phyloP scores from a whole-genome alignment of 345 rosid genomes.

The Gossypium australe region DNA sequence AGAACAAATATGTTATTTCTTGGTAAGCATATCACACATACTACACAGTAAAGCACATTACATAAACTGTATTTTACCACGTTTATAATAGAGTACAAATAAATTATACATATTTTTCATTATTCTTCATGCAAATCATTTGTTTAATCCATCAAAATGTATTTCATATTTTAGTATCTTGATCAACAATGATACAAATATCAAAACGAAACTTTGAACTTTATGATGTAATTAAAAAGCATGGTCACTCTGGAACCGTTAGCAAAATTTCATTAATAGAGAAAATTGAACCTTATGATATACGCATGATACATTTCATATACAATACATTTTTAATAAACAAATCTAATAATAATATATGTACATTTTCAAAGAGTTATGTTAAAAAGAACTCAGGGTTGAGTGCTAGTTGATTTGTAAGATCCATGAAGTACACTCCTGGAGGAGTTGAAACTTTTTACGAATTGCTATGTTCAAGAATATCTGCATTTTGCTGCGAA shows the following conservation, averaged over 20 bases:
- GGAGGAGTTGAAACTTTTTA: slow-evolving; percentile 4
- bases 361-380: background rate
- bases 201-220: background rate
- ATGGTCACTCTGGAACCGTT: background rate
- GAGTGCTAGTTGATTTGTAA: slow-evolving; percentile 10
- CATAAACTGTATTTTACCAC: no score
- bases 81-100: no score
- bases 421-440: slow-evolving; percentile 7
- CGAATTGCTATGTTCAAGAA: slow-evolving; percentile 8
- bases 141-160: no score
- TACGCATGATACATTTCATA: background rate
- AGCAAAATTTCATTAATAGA: background rate
- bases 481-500: background rate
- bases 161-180: no score
- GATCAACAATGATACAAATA: no score
- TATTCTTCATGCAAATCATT: no score
- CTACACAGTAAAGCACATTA: no score
- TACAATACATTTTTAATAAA: background rate
- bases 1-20: no score
- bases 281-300: background rate
- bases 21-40: no score
- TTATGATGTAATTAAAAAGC: background rate
- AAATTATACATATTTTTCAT: no score
- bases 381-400: background rate
- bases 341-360: background rate